Conservation (phyloP, 345 rosid species). For the Eucalyptus leucophloia region DNA sequence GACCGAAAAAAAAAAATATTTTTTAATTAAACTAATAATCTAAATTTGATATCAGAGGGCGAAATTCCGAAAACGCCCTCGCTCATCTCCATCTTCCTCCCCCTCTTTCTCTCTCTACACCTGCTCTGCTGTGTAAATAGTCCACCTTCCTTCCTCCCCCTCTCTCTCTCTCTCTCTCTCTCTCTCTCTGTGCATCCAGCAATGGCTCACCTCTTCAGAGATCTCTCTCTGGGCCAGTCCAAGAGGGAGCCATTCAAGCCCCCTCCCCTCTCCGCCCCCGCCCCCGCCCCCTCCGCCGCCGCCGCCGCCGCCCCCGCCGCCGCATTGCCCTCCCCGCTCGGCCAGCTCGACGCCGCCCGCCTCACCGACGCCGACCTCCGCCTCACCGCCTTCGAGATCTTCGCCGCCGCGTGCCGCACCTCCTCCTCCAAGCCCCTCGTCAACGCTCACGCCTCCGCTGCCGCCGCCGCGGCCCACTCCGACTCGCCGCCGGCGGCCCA, state of each 20-base stretch:
- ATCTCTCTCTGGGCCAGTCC: constrained; percentile 82
- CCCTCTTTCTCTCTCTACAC: neutral
- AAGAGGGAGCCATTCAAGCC: constrained; percentile 36
- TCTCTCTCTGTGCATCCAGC: neutral
- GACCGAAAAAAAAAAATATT: too few relatives aligned
- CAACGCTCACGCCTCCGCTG: neutral
- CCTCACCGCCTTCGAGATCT: constrained; percentile 84
- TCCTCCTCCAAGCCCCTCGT: constrained; percentile 68
- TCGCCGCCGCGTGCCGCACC: constrained; percentile 76
- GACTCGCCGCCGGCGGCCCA: constrained; percentile 33
- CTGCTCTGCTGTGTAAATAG: neutral
- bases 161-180: too few relatives aligned
- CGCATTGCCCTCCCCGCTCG: constrained; percentile 72
- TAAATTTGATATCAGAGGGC: neutral
- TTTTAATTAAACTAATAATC: neutral
- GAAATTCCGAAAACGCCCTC: neutral
- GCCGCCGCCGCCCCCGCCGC: neutral
- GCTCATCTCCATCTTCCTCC: neutral
- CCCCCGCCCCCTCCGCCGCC: constrained; percentile 10
- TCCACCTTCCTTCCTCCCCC: neutral
- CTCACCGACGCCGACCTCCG: constrained; percentile 82
- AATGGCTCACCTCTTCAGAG: constrained; percentile 96
- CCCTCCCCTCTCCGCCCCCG: neutral
- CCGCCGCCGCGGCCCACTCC: neutral
- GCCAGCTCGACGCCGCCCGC: constrained; percentile 43